phyloP scores from a whole-genome alignment of 768 basidiomycete species.

The Coprinopsis strossmayeri region DNA sequence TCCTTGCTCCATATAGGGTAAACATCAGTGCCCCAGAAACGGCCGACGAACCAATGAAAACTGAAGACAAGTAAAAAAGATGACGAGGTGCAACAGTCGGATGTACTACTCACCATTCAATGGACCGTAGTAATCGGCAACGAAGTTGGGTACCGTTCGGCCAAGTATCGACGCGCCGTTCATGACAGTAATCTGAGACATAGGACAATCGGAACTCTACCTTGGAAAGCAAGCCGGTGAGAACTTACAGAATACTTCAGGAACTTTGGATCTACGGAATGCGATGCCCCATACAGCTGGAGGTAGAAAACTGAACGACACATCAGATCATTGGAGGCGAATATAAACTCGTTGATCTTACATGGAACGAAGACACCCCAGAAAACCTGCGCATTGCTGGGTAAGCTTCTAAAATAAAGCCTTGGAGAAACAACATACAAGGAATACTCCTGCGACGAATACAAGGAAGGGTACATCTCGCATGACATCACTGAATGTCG shows the following conservation, averaged over 20 bases:
- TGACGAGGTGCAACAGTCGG: too few relatives aligned
- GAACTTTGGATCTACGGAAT: slow-evolving; percentile 30
- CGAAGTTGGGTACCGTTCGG: slow-evolving; percentile 49
- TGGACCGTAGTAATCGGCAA: slow-evolving; percentile 43
- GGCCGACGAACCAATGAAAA: slow-evolving; percentile 35
- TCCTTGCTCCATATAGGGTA: slow-evolving; percentile 43
- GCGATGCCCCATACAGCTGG: slow-evolving; percentile 37
- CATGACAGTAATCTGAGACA: slow-evolving; percentile 40
- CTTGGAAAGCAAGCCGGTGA: neutral
- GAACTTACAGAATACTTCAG: slow-evolving; percentile 36
- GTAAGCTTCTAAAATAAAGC: slow-evolving; percentile 4
- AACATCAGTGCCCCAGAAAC: slow-evolving; percentile 40
- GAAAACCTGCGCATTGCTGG: too few relatives aligned
- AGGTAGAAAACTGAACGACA: slow-evolving; percentile 41
- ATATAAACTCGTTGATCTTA: slow-evolving; percentile 20
- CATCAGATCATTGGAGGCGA: too few relatives aligned
- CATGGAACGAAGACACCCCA: slow-evolving; percentile 48
- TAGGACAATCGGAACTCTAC: slow-evolving; percentile 1
- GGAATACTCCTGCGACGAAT: slow-evolving; percentile 34
- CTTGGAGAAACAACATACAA: slow-evolving; percentile 17
- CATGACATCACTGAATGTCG: slow-evolving; percentile 27
- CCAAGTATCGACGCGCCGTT: slow-evolving; percentile 51
- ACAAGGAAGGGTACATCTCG: slow-evolving; percentile 36
- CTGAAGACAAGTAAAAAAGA: slow-evolving; percentile 25
- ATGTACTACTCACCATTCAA: slow-evolving; percentile 46